Evolutionary conservation across 1,284 basidiomycete genomes (phyloP), one percentile per base, ranked within the genome.

Genomic region (Malassezia psittaci): DNA sequence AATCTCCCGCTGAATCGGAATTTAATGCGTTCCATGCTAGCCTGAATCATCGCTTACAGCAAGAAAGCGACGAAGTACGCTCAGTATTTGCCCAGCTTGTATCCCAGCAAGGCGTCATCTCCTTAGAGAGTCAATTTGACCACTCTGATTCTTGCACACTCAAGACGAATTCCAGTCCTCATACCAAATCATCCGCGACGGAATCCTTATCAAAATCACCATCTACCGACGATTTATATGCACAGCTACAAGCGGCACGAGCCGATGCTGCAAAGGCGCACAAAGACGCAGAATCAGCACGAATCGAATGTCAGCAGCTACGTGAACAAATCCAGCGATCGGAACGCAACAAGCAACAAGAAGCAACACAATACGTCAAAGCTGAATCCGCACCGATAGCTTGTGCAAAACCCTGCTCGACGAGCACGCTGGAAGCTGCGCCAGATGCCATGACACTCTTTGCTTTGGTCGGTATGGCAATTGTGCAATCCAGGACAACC

Each of bases 21-120:
- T 18, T 51, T 2, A n/a, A 15, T 12, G 40, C 50, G 15, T 29
- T 29, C 24, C 24, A 29, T 29, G 49, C 44, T 16, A 41, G 19
- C 15, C 49, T 57, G 5, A 42, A 41, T 19, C 40, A 41, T 16
- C 34, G 44, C 24, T 46, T 52, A 21, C 18, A 15, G 38, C 38
- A 29, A 36, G 55, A 57, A 32, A 12, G 49, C 5, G 55, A 57
- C n/a, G 55, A 52, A 12, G 11, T 57, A 32, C 45, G 55, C 12
- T n/a, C 44, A 24, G 44, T 50, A 33, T 44, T 57, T 19, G 45
- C 44, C 24, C 55, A 57, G 35, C 48, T 57, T 29, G 19, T 52
- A n/a, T 3, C 38, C 34, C 43, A 57, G 34, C 49, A 48, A 16
- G 55, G 50, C 39, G 24, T 46, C 1, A 48, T 57, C 24, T 16